Evolutionary conservation across 306 rosid genomes (phyloP).

Genomic region (Cucumis cinereus): DNA sequence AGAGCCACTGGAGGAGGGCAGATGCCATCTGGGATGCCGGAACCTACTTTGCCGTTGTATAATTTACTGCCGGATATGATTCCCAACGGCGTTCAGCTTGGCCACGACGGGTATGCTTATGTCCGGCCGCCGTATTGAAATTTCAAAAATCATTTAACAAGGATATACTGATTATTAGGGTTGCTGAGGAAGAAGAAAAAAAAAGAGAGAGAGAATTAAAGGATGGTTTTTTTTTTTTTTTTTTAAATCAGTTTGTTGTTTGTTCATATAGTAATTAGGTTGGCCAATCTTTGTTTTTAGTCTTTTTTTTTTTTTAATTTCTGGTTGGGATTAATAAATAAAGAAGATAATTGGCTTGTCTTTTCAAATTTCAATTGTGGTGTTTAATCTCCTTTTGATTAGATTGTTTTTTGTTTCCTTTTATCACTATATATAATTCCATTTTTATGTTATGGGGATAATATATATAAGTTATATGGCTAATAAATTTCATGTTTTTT

Average conservation of each 20-base stretch:
- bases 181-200: background rate
- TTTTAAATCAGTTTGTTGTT: background rate
- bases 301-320: background rate
- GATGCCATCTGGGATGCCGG: slow-evolving; percentile 40
- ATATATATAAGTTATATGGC: background rate
- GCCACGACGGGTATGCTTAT: slow-evolving; percentile 64
- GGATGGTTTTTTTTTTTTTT: background rate
- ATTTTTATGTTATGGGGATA: background rate
- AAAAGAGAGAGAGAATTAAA: background rate
- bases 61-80: slow-evolving; percentile 51
- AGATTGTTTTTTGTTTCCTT: background rate
- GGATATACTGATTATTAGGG: background rate
- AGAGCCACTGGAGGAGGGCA: slow-evolving; percentile 19
- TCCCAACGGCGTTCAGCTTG: slow-evolving; percentile 48
- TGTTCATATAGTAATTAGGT: background rate
- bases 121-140: slow-evolving; percentile 44
- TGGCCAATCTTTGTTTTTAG: background rate
- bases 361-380: background rate
- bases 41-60: slow-evolving; percentile 52
- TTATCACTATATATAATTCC: background rate
- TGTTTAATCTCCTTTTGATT: background rate
- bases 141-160: background rate
- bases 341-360: slow-evolving; percentile 1
- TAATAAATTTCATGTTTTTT: background rate
- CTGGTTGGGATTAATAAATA: background rate